Evolutionary conservation across 139 green algal genomes (phyloP), one percentile per base, ranked within the genome.

Genomic region (Mychonastes homosphaera): DNA sequence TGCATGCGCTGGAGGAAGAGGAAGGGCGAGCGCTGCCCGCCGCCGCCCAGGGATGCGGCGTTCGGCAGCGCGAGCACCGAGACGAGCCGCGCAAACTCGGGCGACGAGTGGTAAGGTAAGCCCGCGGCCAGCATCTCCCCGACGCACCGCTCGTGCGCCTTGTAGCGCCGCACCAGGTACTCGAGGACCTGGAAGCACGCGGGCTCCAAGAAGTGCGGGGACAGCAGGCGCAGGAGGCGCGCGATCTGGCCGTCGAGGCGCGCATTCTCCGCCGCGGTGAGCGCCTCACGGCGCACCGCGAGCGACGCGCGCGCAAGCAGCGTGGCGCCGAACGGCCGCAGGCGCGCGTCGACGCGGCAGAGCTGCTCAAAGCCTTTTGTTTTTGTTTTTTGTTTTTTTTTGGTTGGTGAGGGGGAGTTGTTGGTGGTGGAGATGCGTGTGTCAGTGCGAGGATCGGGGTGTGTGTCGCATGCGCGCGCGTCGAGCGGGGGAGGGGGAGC

Each of bases 81-180:
- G 27, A 94, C 75, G 58, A 95, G 75, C 12, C 81, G 83, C 30
- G 92, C 89, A 75, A 96, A 96, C 64, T 94, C 73, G 52, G 84
- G 75, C 13, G 89, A 95, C 28, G 71, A 56, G 69, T 96, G 89
- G 70, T 90, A 96, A 1, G 89, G 82, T 54, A 96, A 67, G 7
- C 74, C 79, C 3, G 63, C 74, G 3, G 58, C 30, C 59, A 96
- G 67, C 28, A 95, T 41, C 0, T 74, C 69, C 3, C 82, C 64
- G n/a, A 94, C 76, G 67, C 95, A 92, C 60, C 67, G 70, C 64
- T 90, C 74, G 29, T 96, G 74, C 24, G 89, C 71, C 67, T 71
- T 88, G 76, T 83, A 95, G 6, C 75, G 60, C 4, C 89, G 75
- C 10, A 96, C 79, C 13, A 95, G 71, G 59, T 83, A 95, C 68